Base-by-base conservation (phyloP, 192 early-diverging fungal genomes). In the Backusella circina region DNA sequence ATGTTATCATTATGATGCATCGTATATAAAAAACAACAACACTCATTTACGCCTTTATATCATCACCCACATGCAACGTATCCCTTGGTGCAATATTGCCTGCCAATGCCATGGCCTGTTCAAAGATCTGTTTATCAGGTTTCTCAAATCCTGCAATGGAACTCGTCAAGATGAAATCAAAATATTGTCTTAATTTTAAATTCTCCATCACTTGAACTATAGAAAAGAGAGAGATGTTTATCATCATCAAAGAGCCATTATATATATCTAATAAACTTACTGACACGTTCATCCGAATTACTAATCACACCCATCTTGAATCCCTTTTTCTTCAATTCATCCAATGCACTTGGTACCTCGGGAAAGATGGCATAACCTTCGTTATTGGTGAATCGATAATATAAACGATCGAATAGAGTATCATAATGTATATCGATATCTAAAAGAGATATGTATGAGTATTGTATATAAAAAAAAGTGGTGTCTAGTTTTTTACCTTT, bases 101-200 rank as follows among this genome's bases (percentile, higher is more conserved):
- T 10, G 39, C 71, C 1, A 84, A 74, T 7, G 50, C 31, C 33
- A 90, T 65, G 0, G 90, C 89, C 76, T 82, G 75, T 21, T 87
- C 83, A 79, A 90, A 91, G 4, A 90, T 87, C 31, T 70, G 67
- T 13, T 36, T 37, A 39, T 80, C 77, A 0, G 90, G 90, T 70
- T 91, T 91, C 72, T 91, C 88, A 36, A 83, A 64, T 1, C 86
- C 87, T 4, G 82, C 82, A 5, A 67, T 78, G 15, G 82, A 74
- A 69, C 90, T 91, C 31, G 80, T 77, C 32, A 89, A 38, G 1
- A 90, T 83, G 80, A 91, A 90, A 64, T 91, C 85, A 82, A 90
- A 88, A 65, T 86, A 88, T 30, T 77, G 37, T 8, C 80, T 75
- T 9, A 91, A 75, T 15, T 83, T 80, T 65, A 61, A 28, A 28